Base-by-base conservation (phyloP, 495 filamentous ascomycete species). In the Mycothermus thermophilus region DNA sequence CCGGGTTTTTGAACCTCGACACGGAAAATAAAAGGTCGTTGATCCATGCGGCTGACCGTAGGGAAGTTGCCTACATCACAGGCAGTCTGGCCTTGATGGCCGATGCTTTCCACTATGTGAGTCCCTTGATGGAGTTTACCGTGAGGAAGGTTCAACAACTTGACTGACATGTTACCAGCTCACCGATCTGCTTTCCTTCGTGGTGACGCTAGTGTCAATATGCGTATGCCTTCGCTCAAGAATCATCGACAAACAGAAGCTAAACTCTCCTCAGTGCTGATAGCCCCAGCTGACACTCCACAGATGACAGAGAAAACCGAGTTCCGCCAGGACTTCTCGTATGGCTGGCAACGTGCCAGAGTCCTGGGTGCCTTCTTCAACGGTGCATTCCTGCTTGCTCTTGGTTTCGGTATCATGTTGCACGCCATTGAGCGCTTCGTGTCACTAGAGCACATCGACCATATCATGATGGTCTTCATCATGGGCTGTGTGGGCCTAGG, bases 51-150 rank as follows among this genome's bases (percentile, higher is more conserved):
- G 28, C 19, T 34, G 18, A 32, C n/a, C 2, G n/a, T 25, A 12
- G 12, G 8, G 18, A 33, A 71, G 66, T 86, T 44, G 88, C 86
- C 27, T 90, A 87, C 64, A 66, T 71, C 25, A 86, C 86, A 21
- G 74, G 80, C 50, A 95, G 88, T 24, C 74, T 96, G 35, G 88
- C 87, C 13, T 74, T 96, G 10, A 72, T 93, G 30, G 88, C 88
- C 26, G 88, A 96, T 63, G 83, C 87, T 18, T 94, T 95, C 59
- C 88, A 96, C 50, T 92, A 93, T 75, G 84, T 88, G 63, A 47
- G 67, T 42, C 34, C 12, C n/a, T n/a, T n/a, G n/a, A n/a, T n/a
- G n/a, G n/a, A n/a, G n/a, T n/a, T n/a, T n/a, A n/a, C n/a, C n/a
- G n/a, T n/a, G n/a, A n/a, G 22, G 22, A 25, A 6, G 22, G 15